Percentiles rank a stretch among this genome's conserved stretches.
Evolutionary conservation across 441 rosid genomes (phyloP).

Genomic region (Jatropha podagrica): DNA sequence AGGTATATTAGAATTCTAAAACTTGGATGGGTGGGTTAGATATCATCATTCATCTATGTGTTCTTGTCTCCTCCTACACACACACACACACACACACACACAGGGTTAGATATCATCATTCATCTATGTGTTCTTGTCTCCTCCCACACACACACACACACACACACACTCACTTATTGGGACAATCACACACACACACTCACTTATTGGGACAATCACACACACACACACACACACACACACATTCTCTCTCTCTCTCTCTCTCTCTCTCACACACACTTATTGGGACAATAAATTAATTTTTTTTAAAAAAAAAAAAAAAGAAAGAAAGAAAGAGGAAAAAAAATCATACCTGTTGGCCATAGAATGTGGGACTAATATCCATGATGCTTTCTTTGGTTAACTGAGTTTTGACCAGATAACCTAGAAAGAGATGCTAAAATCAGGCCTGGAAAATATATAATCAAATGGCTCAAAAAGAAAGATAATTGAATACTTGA

Average conservation of each 20-base stretch:
- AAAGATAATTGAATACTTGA: not conserved
- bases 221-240: too few species aligned
- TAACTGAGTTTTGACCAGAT: slow-evolving; percentile 66
- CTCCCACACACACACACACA: not conserved
- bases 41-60: slow-evolving; percentile 23
- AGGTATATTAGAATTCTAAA: slow-evolving; percentile 33
- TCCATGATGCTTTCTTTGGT: slow-evolving; percentile 77
- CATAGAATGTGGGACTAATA: slow-evolving; percentile 43
- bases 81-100: too few species aligned
- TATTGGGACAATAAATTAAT: not conserved
- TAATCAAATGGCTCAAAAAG: slow-evolving; percentile 2
- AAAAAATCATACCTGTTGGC: slow-evolving; percentile 42
- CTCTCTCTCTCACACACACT: too few species aligned
- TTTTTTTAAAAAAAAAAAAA: not conserved
- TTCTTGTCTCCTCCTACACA: slow-evolving; percentile 9
- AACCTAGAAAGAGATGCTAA: slow-evolving; percentile 69
- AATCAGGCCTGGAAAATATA: slow-evolving; percentile 30
- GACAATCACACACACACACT: too few species aligned
- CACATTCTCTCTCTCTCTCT: too few species aligned
- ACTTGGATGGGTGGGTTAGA: slow-evolving; percentile 35
- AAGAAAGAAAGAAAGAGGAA: not conserved
- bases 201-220: too few species aligned
- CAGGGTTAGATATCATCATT: slow-evolving; percentile 28
- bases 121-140: slow-evolving; percentile 15
- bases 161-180: too few species aligned